Percentiles rank a stretch among this genome's conserved stretches.
phyloP scores from a whole-genome alignment of 2,329 filamentous ascomycete species.

The Sporothrix curviconia region DNA sequence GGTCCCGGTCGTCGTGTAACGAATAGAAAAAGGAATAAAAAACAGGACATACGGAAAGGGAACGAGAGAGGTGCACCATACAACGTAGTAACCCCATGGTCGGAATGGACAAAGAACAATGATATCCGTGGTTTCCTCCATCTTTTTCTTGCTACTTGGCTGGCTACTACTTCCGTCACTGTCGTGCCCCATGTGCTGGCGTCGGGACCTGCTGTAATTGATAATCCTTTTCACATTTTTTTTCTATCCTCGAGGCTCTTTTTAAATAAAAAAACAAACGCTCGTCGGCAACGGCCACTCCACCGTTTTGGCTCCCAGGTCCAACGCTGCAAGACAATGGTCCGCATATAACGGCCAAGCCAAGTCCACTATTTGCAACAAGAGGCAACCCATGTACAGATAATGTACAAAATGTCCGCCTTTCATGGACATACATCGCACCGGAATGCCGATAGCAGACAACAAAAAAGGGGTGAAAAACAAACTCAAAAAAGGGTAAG shows the following conservation, averaged over 20 bases:
- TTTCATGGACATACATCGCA: too few relatives aligned
- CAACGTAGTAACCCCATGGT: background rate
- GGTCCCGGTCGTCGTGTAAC: background rate
- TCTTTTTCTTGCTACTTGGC: background rate
- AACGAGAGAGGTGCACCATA: too few relatives aligned
- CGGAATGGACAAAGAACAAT: background rate
- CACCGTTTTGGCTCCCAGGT: too few relatives aligned
- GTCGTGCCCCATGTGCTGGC: background rate
- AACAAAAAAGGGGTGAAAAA: too few relatives aligned
- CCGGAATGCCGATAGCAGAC: too few relatives aligned
- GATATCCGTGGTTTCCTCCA: background rate
- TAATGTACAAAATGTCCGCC: too few relatives aligned
- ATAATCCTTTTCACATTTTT: slow-evolving; percentile 7
- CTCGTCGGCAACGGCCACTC: too few relatives aligned
- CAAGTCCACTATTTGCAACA: too few relatives aligned
- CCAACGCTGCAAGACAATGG: too few relatives aligned
- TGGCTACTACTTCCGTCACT: background rate
- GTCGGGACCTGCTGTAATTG: background rate
- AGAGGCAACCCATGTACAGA: too few relatives aligned
- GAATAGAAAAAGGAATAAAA: background rate
- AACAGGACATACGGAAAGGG: background rate
- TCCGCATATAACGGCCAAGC: too few relatives aligned
- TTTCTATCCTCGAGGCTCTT: background rate
- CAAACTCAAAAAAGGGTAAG: background rate
- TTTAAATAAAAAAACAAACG: too few relatives aligned